Percentiles rank a stretch among this genome's conserved stretches.
Conservation (phyloP, 1,284 basidiomycete genomes). For the Cerrena zonata region DNA sequence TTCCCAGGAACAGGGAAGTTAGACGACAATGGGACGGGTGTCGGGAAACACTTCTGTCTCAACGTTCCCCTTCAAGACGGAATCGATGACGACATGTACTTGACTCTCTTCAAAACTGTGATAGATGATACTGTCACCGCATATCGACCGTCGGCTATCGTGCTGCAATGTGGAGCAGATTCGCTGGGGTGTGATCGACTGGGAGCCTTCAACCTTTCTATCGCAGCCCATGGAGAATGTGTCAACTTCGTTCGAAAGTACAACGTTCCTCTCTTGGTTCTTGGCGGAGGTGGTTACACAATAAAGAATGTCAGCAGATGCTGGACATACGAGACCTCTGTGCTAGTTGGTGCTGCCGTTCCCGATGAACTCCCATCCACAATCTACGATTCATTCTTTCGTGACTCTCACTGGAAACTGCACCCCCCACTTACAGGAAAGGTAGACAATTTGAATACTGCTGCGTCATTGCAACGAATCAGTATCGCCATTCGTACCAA, state of each 20-base stretch:
- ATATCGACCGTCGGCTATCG: slow-evolving; percentile 87
- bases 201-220: slow-evolving; percentile 97
- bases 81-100: slow-evolving; percentile 95
- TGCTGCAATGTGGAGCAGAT: slow-evolving; percentile 96
- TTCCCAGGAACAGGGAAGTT: slow-evolving; percentile 94
- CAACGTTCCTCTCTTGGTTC: slow-evolving; percentile 81
- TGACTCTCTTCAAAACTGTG: slow-evolving; percentile 91
- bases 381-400: slow-evolving; percentile 90
- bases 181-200: slow-evolving; percentile 91
- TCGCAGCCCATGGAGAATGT: slow-evolving; percentile 97
- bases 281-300: slow-evolving; percentile 95
- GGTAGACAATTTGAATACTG: slow-evolving; percentile 89
- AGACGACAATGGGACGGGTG: slow-evolving; percentile 79
- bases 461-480: slow-evolving; percentile 79
- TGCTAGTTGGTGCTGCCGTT: slow-evolving; percentile 80
- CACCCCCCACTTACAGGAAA: slow-evolving; percentile 88
- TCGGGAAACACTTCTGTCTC: slow-evolving; percentile 92
- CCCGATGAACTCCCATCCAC: slow-evolving; percentile 85
- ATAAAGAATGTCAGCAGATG: slow-evolving; percentile 96
- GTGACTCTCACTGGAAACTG: slow-evolving; percentile 83
- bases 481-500: slow-evolving; percentile 84
- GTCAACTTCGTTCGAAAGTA: slow-evolving; percentile 94
- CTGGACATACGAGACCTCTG: slow-evolving; percentile 97
- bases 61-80: slow-evolving; percentile 96
- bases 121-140: slow-evolving; percentile 90